Evolutionary conservation across 2,329 filamentous ascomycete species (phyloP).

Genomic region (Phaeoacremonium minimum): DNA sequence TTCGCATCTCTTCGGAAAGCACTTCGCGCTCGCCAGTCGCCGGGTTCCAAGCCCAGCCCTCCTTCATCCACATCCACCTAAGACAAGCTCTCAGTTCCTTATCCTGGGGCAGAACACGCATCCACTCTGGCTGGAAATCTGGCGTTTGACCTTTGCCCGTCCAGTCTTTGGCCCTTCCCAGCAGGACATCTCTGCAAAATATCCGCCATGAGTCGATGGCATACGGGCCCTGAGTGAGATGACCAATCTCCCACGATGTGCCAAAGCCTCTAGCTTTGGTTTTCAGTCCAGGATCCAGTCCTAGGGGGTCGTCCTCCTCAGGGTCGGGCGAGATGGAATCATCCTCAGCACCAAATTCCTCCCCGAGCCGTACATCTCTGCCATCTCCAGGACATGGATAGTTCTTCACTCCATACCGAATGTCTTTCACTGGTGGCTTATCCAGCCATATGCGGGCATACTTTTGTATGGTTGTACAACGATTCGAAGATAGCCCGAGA

Average conservation of each 20-base stretch:
- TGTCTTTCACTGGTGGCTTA: conserved; percentile 54
- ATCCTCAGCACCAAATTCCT: conserved; percentile 19
- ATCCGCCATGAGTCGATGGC: conserved; percentile 89
- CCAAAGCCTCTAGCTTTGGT: conserved; percentile 13
- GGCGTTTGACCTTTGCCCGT: conserved; percentile 49
- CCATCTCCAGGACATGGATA: conserved; percentile 30
- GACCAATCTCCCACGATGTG: conserved; percentile 76
- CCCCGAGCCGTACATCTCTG: conserved; percentile 20
- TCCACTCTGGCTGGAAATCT: conserved; percentile 83
- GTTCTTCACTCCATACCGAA: conserved; percentile 47
- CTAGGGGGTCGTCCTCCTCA: conserved; percentile 1
- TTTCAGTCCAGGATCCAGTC: conserved; percentile 10
- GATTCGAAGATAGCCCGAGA: conserved; percentile 66
- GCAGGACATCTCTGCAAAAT: conserved; percentile 78
- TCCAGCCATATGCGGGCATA: conserved; percentile 67
- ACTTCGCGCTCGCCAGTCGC: conserved; percentile 59
- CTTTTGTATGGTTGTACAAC: conserved; percentile 63
- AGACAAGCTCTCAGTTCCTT: conserved; percentile 87
- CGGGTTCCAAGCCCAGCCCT: conserved; percentile 79
- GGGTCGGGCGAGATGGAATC: background rate
- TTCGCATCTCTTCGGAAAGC: conserved; percentile 47
- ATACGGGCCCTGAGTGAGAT: conserved; percentile 78
- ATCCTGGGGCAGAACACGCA: conserved; percentile 74
- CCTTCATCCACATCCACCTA: conserved; percentile 87
- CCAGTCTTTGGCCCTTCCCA: conserved; percentile 63